phyloP scores from a whole-genome alignment of 2,329 filamentous ascomycete species.

The Epicoccum nigrum region DNA sequence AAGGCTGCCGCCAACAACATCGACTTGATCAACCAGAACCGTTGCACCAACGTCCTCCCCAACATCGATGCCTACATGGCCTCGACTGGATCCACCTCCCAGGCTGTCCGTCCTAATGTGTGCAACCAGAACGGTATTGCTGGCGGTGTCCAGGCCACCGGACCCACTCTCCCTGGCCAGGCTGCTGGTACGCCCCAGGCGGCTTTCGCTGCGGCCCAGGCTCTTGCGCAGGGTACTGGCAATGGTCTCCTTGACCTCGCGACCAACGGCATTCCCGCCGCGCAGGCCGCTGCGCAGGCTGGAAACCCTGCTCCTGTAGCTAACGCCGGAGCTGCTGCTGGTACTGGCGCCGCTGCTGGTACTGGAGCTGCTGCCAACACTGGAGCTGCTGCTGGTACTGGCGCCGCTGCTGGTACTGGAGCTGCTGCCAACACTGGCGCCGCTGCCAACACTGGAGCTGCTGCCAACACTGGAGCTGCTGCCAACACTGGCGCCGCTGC shows the following conservation, averaged over 20 bases:
- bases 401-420: not conserved
- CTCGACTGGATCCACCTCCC: constrained; percentile 37
- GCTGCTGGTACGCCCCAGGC: constrained; percentile 39
- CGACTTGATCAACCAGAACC: constrained; percentile 47
- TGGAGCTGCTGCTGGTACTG: too few species aligned
- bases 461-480: constrained; percentile 1
- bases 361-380: too few species aligned
- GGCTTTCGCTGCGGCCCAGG: constrained; percentile 37
- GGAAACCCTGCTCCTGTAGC: constrained; percentile 8
- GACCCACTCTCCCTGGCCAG: constrained; percentile 37
- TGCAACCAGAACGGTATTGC: constrained; percentile 44
- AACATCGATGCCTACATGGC: constrained; percentile 48
- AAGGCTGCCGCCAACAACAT: constrained; percentile 41
- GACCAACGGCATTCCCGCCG: constrained; percentile 20
- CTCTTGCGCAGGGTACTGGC: constrained; percentile 36
- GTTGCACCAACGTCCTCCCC: constrained; percentile 45
- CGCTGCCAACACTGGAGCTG: too few species aligned
- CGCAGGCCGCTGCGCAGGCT: constrained; percentile 15
- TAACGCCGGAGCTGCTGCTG: not conserved
- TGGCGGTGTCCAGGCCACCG: constrained; percentile 40
- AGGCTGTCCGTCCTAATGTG: constrained; percentile 39
- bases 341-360: too few species aligned
- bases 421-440: constrained; percentile 2
- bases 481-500: not conserved
- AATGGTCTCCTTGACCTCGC: constrained; percentile 35